Base-by-base conservation (phyloP, 352 stramenopile genomes). In the Phytophthora pseudosyringae region DNA sequence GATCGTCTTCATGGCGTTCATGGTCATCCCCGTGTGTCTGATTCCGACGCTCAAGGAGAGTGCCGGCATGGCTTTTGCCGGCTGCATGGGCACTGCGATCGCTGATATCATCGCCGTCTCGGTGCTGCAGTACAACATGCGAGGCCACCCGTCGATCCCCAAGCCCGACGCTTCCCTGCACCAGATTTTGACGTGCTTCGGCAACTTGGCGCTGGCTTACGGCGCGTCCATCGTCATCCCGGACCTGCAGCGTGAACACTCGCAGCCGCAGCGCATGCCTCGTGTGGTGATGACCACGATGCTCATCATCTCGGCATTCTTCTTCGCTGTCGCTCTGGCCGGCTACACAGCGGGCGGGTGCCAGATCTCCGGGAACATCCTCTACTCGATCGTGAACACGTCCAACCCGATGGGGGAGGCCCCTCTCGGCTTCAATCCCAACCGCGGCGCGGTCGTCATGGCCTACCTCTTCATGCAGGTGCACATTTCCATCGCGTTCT, bases 391-490 rank as follows among this genome's bases (percentile, higher is more conserved):
- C 25, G 50, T 67, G 11, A 21, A 67, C 50, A 67, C 59, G 1
- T 62, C 59, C 3, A 54, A 67, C 28, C 59, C 59, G 7, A 5
- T 62, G 25, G 40, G 50, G 18, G 28, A 72, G 0, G 65, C 67
- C 13, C 56, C 53, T 18, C 70, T 88, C 4, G 81, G 81, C 16
- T 88, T 89, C 52, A 47, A 26, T 4, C n/a, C 69, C n/a, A 67
- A 73, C 71, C 47, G 68, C 21, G 77, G 69, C 26, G 65, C 61
- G 18, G 70, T 78, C 7, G 65, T 81, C 29, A 64, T 83, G 56
- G 70, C 73, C 7, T 89, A 79, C 45, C 53, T 79, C 5, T 80
- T 69, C 48, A 85, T 81, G 72, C 72, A 79, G 25, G 50, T 76
- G 28, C 67, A 79, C 54, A 73, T 76, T 51, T 76, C 71, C 33